Evolutionary conservation across 768 basidiomycete genomes (phyloP), one percentile per base, ranked within the genome.

Genomic region (Gyrodon lividus): DNA sequence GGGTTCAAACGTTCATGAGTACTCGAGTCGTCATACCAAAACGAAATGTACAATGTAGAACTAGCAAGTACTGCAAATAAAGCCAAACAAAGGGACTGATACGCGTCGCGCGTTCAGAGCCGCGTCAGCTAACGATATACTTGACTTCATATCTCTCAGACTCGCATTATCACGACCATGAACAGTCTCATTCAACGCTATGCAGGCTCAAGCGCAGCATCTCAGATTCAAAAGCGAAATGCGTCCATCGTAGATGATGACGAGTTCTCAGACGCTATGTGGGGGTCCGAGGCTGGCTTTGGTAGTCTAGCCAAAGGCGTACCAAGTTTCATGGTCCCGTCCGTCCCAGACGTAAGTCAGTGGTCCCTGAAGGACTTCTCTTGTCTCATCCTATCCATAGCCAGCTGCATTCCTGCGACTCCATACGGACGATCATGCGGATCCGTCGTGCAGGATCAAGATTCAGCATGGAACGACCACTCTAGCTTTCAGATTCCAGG

Each of bases 381-480:
- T 42, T 22, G 16, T 49, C 61, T 61, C 37, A 63, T 34, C 6
- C 50, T 54, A 35, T 24, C 43, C 17, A 3, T 69, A 98, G 96
- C 96, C 96, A 8, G 79, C 89, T 43, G 77, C 89, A 5, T 99
- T 99, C 74, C 77, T 99, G 61, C 81, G 88, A 62, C 73, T 95
- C 50, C 94, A 98, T 74, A 98, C 96, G 38, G 94, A 98, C 69
- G 94, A 97, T 74, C 87, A 84, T 56, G 92, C 93, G 52, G 92
- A 98, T 77, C 90, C 93, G 37, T 83, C 80, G 51, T 97, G 94
- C 76, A 86, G 82, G 71, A 98, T 99, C 73, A 98, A 98, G 78
- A 95, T 99, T 59, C 88, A 93, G 68, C 97, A 99, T 68, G 97
- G 97, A 62, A 99, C 97, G 23, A 99, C 97, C 9, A 98, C 97